These are phyloP conservation scores for Fusarium sp. DNA, from an alignment of 2,329 filamentous ascomycete species.

Conservation along the genomic window DNA sequence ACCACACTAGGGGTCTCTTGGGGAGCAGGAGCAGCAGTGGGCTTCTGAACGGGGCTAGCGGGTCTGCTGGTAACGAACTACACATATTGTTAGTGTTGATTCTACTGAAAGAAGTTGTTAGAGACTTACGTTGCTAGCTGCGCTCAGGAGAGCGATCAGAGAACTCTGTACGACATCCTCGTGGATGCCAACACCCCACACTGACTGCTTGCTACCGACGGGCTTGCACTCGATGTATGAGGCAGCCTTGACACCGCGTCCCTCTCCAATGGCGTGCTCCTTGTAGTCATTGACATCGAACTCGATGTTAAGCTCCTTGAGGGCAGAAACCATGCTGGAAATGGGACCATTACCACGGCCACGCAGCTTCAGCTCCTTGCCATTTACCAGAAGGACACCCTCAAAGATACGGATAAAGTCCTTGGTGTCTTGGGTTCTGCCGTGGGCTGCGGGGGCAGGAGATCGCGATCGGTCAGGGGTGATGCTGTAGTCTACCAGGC, in stretches of 20 bases:
- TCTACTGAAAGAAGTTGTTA: no score
- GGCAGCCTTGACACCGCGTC: constrained; percentile 88
- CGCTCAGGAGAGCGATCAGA: constrained; percentile 84
- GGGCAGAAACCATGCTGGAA: constrained; percentile 84
- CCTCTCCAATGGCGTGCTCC: constrained; percentile 87
- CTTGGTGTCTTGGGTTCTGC: constrained; percentile 79
- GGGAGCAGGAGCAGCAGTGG: background rate
- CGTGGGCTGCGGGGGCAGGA: constrained; percentile 72
- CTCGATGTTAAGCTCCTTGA: constrained; percentile 81
- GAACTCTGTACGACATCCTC: constrained; percentile 89
- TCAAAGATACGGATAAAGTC: constrained; percentile 85
- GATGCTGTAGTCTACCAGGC: constrained; percentile 91
- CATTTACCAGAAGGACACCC: constrained; percentile 85
- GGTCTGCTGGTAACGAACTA: constrained; percentile 28
- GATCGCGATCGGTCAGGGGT: constrained; percentile 82
- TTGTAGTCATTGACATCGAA: constrained; percentile 95
- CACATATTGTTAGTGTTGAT: background rate
- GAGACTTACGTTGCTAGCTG: constrained; percentile 81
- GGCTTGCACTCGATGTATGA: constrained; percentile 92
- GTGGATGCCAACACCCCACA: constrained; percentile 93
- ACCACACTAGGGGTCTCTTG: constrained; percentile 17
- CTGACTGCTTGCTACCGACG: constrained; percentile 71
- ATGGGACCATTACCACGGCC: constrained; percentile 92
- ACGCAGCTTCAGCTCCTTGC: constrained; percentile 78
- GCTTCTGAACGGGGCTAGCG: constrained; percentile 14